Base-by-base conservation (phyloP, 2,329 filamentous ascomycete genomes). In the Ceratocystis colombiana region DNA sequence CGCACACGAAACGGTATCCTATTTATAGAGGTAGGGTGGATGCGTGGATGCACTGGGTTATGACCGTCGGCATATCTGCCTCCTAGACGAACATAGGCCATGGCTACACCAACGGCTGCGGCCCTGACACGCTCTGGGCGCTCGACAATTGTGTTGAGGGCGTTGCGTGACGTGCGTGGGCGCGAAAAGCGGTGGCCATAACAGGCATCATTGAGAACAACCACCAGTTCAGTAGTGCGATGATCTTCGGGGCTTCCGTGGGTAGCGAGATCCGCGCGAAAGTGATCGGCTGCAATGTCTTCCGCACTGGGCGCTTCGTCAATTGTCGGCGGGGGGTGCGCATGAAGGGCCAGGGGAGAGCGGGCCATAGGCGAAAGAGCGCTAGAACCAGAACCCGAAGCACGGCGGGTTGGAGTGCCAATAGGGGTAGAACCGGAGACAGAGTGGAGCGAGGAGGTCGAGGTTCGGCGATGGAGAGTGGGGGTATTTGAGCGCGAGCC, bases 161-260 rank as follows among this genome's bases (percentile, higher is more conserved):
- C 82, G 57, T 79, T 81, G 71, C 88, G 88, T 25, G 85, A 87
- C 0, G 90, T 88, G 71, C 88, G 87, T 3, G 90, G 90, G 57
- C 94, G 83, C 10, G 92, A 90, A 75, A 86, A 99, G 25, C 91
- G 87, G 76, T 99, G 94, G 28, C 93, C 92, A 74, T 97, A 99
- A 76, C 93, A 96, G 64, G 88, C 87, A 77, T 99, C 94, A 72
- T 97, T 91, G 1, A 99, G 78, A 37, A 99, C 82, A 61, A 97
- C 91, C 3, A 95, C 77, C 0, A 90, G 90, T 68, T 91, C 79
- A 10, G 82, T 75, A 44, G 76, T 70, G 30, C 75, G 72, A 7
- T 75, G 74, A 1, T 76, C 73, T 10, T 76, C 73, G 1, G 72
- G 72, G 41, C 77, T 76, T 67, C 86, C 82, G 71, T 90, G 86